Percentiles rank a stretch among this genome's conserved stretches.
phyloP scores from a whole-genome alignment of 768 basidiomycete species.

The Pleurotus giganteus region DNA sequence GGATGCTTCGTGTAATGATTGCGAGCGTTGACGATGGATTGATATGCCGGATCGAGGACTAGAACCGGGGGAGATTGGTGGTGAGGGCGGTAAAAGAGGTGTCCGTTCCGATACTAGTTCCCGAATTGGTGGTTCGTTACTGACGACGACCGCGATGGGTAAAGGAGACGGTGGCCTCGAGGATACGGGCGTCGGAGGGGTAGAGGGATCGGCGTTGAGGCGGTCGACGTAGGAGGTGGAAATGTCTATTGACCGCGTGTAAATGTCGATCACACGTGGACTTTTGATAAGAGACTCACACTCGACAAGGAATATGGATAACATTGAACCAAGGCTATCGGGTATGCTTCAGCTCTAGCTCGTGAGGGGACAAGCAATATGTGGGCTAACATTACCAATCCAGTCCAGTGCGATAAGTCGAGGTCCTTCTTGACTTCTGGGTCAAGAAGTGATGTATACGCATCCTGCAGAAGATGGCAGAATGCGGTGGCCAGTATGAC shows the following conservation, averaged over 20 bases:
- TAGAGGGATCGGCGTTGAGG: constrained; percentile 62
- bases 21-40: neutral
- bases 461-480: constrained; percentile 76
- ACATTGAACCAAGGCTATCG: constrained; percentile 56
- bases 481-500: constrained; percentile 84
- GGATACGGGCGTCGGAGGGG: constrained; percentile 34
- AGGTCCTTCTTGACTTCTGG: constrained; percentile 43
- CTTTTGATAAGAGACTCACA: constrained; percentile 44
- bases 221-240: constrained; percentile 76
- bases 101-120: neutral
- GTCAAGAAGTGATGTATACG: constrained; percentile 58
- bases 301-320: constrained; percentile 77
- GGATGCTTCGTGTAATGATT: neutral
- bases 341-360: neutral
- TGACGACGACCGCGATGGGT: neutral
- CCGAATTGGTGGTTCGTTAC: neutral
- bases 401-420: constrained; percentile 55
- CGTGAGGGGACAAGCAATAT: too few species aligned
- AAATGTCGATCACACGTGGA: neutral
- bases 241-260: constrained; percentile 43
- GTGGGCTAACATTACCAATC: constrained; percentile 77
- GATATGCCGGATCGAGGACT: neutral
- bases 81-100: neutral
- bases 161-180: neutral
- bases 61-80: neutral